Percentiles rank a stretch among this genome's conserved stretches.
Evolutionary conservation across 306 rosid species (phyloP).

Genomic region (Quercus parvula): DNA sequence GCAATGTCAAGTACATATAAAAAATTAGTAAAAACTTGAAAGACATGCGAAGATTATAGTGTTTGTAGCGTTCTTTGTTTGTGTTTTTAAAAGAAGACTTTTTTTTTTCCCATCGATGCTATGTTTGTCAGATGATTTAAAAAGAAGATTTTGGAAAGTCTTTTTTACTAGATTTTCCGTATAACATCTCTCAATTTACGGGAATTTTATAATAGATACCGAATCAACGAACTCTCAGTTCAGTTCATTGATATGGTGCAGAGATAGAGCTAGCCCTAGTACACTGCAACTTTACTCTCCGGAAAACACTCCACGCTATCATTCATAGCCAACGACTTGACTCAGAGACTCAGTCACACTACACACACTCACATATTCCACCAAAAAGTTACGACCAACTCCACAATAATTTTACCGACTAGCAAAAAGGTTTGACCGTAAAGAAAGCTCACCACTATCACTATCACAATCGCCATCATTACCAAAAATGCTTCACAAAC

Average conservation of each 20-base stretch:
- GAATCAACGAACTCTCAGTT: not conserved
- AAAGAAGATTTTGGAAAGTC: not conserved
- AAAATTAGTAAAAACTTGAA: too few species aligned
- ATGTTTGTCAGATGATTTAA: conserved; percentile 1
- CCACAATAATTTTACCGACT: not conserved
- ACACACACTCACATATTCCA: not conserved
- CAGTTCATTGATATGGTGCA: not conserved
- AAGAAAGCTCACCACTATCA: not conserved
- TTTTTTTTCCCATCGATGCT: not conserved
- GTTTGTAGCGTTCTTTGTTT: too few species aligned
- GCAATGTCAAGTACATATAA: too few species aligned
- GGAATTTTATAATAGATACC: not conserved
- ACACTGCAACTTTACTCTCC: not conserved
- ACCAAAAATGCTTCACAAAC: not conserved
- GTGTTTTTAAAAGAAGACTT: too few species aligned
- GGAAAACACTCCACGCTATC: not conserved
- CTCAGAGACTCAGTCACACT: not conserved
- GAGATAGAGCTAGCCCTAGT: not conserved
- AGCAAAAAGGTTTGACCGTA: too few species aligned
- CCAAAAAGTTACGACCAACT: not conserved
- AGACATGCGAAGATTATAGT: too few species aligned
- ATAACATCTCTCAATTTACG: not conserved
- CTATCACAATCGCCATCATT: not conserved
- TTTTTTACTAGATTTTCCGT: not conserved
- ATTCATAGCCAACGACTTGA: not conserved